These are phyloP conservation scores for Xylaria nigripes DNA, from an alignment of 495 filamentous ascomycete genomes.

Conservation along the genomic window DNA sequence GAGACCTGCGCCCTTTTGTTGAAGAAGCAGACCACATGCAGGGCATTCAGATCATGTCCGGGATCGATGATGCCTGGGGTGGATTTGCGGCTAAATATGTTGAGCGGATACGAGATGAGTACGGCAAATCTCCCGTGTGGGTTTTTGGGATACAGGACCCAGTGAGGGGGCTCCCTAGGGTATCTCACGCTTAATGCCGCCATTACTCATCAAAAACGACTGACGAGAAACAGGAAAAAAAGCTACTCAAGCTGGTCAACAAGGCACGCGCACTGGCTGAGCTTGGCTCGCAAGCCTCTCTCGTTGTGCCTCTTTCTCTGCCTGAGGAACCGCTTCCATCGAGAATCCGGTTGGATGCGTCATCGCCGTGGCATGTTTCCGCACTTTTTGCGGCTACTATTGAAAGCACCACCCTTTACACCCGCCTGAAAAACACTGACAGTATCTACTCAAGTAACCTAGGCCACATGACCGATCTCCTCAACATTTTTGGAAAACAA, in stretches of 20 bases:
- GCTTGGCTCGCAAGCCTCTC: constrained; percentile 59
- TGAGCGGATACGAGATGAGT: constrained; percentile 79
- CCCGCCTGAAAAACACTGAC: constrained; percentile 53
- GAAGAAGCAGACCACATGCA: constrained; percentile 94
- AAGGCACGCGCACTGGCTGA: constrained; percentile 59
- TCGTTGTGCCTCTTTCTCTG: constrained; percentile 71
- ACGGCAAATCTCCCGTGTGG: constrained; percentile 77
- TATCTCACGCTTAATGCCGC: constrained; percentile 19
- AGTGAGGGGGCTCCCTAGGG: constrained; percentile 45
- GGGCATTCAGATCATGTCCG: constrained; percentile 71
- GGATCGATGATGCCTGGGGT: constrained; percentile 86
- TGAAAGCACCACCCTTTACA: constrained; percentile 72
- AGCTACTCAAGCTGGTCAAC: constrained; percentile 50
- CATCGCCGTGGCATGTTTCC: constrained; percentile 72
- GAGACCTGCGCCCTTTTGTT: constrained; percentile 75
- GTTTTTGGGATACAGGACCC: constrained; percentile 73
- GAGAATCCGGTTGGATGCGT: constrained; percentile 53
- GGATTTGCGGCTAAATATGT: constrained; percentile 76
- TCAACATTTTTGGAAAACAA: constrained; percentile 73
- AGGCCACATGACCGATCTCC: constrained; percentile 56
- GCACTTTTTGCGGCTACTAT: constrained; percentile 69
- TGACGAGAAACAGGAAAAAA: constrained; percentile 41
- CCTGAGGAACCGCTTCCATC: constrained; percentile 49
- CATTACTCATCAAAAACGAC: not conserved
- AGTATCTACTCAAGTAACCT: constrained; percentile 39